Evolutionary conservation across 441 rosid genomes (phyloP).

Genomic region (Viola pubescens): DNA sequence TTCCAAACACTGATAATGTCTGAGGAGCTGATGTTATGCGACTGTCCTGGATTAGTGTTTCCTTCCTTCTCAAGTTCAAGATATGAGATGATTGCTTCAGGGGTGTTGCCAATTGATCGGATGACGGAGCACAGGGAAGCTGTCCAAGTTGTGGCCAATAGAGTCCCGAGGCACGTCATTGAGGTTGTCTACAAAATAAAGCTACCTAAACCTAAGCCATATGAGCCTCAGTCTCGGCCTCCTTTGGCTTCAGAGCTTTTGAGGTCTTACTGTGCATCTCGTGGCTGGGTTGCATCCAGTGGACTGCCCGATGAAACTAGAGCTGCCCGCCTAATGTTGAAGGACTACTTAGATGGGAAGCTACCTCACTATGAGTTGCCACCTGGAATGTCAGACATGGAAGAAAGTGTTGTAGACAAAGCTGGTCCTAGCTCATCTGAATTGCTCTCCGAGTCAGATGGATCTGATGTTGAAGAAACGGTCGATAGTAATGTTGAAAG

Average conservation of each 20-base stretch:
- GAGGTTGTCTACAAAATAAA: conserved; percentile 65
- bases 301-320: conserved; percentile 89
- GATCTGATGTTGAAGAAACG: conserved; percentile 35
- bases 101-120: conserved; percentile 83
- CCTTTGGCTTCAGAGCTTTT: conserved; percentile 71
- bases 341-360: conserved; percentile 80
- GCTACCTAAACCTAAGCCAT: conserved; percentile 78
- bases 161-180: conserved; percentile 56
- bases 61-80: conserved; percentile 93
- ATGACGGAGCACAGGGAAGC: conserved; percentile 90
- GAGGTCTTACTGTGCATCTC: conserved; percentile 67
- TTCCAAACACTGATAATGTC: conserved; percentile 85
- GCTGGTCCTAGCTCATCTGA: conserved; percentile 22
- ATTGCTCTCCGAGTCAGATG: conserved; percentile 26
- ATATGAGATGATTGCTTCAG: conserved; percentile 88
- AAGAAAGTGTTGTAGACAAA: conserved; percentile 21
- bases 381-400: conserved; percentile 43
- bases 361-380: conserved; percentile 71
- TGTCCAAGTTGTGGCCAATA: conserved; percentile 74
- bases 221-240: conserved; percentile 64
- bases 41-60: conserved; percentile 89
- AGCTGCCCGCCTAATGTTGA: conserved; percentile 78
- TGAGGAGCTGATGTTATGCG: conserved; percentile 68
- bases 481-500: conserved; percentile 20
- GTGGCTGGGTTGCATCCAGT: conserved; percentile 78